Conservation (phyloP, 345 rosid genomes). For the Pistacia atlantica region DNA sequence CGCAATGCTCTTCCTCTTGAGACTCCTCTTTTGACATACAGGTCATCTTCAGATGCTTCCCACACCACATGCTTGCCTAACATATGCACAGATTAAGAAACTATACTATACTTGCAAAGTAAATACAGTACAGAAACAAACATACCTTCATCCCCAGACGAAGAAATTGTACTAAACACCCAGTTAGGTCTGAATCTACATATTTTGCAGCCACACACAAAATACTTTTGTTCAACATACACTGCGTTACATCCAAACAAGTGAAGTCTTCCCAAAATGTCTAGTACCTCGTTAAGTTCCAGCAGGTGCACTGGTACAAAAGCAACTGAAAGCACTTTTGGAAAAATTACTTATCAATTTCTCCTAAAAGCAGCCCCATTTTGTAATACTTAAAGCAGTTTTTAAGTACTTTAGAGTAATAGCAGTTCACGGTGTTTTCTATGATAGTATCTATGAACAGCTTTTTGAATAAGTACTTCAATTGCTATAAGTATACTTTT, state of each 20-base stretch:
- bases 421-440: not conserved
- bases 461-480: no score
- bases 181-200: slow-evolving; percentile 47
- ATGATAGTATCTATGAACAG: no score
- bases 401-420: no score
- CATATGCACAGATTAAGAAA: slow-evolving; percentile 14
- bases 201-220: slow-evolving; percentile 60
- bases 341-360: not conserved
- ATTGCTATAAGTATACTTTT: no score
- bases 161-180: slow-evolving; percentile 47
- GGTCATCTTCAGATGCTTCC: slow-evolving; percentile 87
- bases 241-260: slow-evolving; percentile 85
- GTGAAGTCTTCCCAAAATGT: slow-evolving; percentile 85
- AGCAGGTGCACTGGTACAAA: not conserved
- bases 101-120: not conserved
- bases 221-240: slow-evolving; percentile 71
- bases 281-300: slow-evolving; percentile 54
- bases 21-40: slow-evolving; percentile 74
- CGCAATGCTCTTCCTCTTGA: slow-evolving; percentile 85
- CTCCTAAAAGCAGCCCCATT: not conserved
- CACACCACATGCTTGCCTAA: slow-evolving; percentile 83
- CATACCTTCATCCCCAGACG: slow-evolving; percentile 69
- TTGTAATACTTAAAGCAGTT: no score
- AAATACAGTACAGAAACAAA: not conserved
- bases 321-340: not conserved